Evolutionary conservation across 2,329 filamentous ascomycete genomes (phyloP), one percentile per base, ranked within the genome.

Genomic region (Diaporthe sp.): DNA sequence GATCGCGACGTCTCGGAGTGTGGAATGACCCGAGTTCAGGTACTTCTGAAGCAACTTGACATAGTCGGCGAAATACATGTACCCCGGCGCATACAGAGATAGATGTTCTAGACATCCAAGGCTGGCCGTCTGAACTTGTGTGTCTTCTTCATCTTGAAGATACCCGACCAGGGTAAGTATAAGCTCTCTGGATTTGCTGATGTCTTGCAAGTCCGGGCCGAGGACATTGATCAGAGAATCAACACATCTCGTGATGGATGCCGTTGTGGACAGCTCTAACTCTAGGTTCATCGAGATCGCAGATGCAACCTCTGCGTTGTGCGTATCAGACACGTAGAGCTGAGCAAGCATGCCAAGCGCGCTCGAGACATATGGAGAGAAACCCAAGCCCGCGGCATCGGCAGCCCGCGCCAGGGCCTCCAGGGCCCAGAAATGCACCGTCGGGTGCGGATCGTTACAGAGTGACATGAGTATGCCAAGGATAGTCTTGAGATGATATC

Each of bases 401-500:
- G 96, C 94, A 17, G 98, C 95, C 71, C 94, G 89, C 2, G 94
- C 93, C 42, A 99, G 85, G 13, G 95, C 96, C 82, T 98, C 95
- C 60, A 99, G 87, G 3, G 97, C 96, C 95, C 96, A 98, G 82
- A 96, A 98, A 84, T 99, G 97, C 12, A 99, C 97, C 0, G 94
- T 93, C 0, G 97, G 96, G 82, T 99, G 97, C 28, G 96, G 95
- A 81, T 99, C 97, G 79, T 96, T 98, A 83, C 95, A 96, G 13
- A 99, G 89, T 10, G 97, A 98, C 94, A 98, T 98, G n/a, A 99
- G 87, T 53, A 99, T 97, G 25, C 96, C 94, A n/a, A 98, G 90
- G 68, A 99, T 98, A 1, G 95, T 98, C 86, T 98, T 98, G 70
- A 99, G 89, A 82, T 99, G 97, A 80, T 97, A 95, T 4, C 96